Evolutionary conservation across 208 protist genomes (phyloP), one percentile per base, ranked within the genome.

Genomic region (Wallacemonas collosoma): DNA sequence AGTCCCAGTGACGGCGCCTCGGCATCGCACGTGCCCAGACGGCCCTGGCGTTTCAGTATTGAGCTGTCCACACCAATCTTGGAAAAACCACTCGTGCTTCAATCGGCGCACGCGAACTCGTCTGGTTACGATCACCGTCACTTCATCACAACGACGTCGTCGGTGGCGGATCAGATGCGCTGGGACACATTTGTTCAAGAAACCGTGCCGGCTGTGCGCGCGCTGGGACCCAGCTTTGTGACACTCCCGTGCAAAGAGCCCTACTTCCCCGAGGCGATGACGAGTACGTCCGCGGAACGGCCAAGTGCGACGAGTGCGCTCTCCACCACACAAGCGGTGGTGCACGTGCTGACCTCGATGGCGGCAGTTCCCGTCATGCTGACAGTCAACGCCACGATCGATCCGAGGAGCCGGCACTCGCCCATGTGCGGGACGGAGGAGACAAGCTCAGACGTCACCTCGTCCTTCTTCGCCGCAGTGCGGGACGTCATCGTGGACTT

Each of bases 171-270:
- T 26, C 11, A 39, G 14, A 35, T 48, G 4, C 35, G 51, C 45
- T 57, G 50, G 64, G 48, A 15, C 47, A 36, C 64, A 15, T 69
- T 54, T 41, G 38, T 43, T 5, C 7, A 5, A 8, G 48, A 58
- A 5, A 57, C 48, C 48, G 36, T 69, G 43, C 51, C 50, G 5
- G 9, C 15, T 5, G 12, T 69, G 15, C 26, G 41, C 11, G 60
- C 60, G 11, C 26, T 65, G 60, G 17, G n/a, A 3, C 62, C 75
- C 1, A 11, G 17, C 26, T 70, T 73, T 8, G 68, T 77, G 1
- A 62, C 56, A 2, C 26, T 82, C 2, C 72, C 77, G 2, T 82
- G 77, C 44, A 82, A 82, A 43, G 73, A 82, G 50, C 64, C 71
- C 15, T 82, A 82, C 65, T 82, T 78, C 26, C 26, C 26, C 26